Evolutionary conservation across 73 alveolate genomes (phyloP), one percentile per base, ranked within the genome.

Genomic region (Paramecium tetraurelia): DNA sequence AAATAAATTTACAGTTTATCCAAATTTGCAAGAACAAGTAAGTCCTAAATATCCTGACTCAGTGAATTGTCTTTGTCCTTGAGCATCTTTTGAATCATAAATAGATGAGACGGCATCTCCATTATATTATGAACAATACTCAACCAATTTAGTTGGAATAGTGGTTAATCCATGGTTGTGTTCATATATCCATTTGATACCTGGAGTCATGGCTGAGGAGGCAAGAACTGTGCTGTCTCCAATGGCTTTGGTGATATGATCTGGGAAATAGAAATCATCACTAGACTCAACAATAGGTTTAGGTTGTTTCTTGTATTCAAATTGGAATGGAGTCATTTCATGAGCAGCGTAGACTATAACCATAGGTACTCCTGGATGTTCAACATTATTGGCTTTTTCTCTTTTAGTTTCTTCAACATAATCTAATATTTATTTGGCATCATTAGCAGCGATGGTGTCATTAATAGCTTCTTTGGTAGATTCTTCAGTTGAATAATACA

Each of bases 311-410:
- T 59, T 36, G 29, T 89, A 89, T 38, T 40, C 36, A 21, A 89
- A 70, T 21, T 31, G 20, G 27, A 31, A 41, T 33, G 90, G 63
- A 44, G 85, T 38, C 40, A 43, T 48, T 46, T 40, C 46, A 63
- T 70, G 86, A 5, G 92, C 94, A 27, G 88, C 94, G 44, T 70
- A 89, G 41, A 89, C 31, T 43, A 89, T 11, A 70, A 83, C 46
- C 86, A 83, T 89, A 7, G 94, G 94, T 10, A 89, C 94, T 2
- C 94, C 94, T 38, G 94, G 94, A 27, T 89, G 86, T 71, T 70
- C 76, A 40, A 89, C 85, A 29, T 89, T 41, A 33, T 43, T 50
- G 72, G 87, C 89, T 63, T 89, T 58, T 5, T 59, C 33, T 89
- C 87, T 89, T 12, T 5, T 44, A 14, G 94, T 46, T 46, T 89